Evolutionary conservation across 1,284 basidiomycete species (phyloP).

Genomic region (Peniophora sp.): DNA sequence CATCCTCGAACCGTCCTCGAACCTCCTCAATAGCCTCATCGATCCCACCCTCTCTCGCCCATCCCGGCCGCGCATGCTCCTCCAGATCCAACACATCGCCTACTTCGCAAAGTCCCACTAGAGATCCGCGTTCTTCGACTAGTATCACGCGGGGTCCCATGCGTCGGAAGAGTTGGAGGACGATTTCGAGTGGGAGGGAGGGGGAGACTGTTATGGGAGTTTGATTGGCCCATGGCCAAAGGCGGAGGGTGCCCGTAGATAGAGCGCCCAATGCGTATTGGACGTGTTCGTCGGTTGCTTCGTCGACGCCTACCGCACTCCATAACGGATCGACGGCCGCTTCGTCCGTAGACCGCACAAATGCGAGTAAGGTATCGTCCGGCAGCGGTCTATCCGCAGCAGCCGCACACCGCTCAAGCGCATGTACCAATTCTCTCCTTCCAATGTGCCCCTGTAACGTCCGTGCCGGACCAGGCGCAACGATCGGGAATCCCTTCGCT

Average conservation of each 20-base stretch:
- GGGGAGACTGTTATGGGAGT: conserved; percentile 92
- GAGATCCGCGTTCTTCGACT: conserved; percentile 77
- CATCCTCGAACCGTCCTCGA: conserved; percentile 50
- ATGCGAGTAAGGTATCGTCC: neutral
- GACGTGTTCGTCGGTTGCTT: conserved; percentile 56
- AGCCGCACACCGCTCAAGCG: neutral
- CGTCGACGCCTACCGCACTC: conserved; percentile 52
- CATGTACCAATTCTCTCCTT: conserved; percentile 38
- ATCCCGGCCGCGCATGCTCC: conserved; percentile 33
- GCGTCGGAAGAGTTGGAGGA: conserved; percentile 92
- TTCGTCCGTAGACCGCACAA: conserved; percentile 19
- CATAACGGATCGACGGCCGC: conserved; percentile 14
- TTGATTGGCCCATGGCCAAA: conserved; percentile 93
- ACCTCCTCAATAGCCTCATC: conserved; percentile 53
- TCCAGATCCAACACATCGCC: conserved; percentile 89
- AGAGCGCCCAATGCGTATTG: conserved; percentile 41
- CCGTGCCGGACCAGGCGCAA: conserved; percentile 47
- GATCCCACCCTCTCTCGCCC: conserved; percentile 47
- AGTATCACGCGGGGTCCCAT: conserved; percentile 96
- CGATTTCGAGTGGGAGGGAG: conserved; percentile 89
- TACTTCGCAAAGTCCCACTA: conserved; percentile 88
- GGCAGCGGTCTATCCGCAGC: neutral
- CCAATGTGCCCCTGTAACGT: conserved; percentile 87
- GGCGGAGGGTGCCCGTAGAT: conserved; percentile 55
- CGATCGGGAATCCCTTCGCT: conserved; percentile 91